Evolutionary conservation across 129 eudicot species (phyloP).

Genomic region (Helianthus tuberosus): DNA sequence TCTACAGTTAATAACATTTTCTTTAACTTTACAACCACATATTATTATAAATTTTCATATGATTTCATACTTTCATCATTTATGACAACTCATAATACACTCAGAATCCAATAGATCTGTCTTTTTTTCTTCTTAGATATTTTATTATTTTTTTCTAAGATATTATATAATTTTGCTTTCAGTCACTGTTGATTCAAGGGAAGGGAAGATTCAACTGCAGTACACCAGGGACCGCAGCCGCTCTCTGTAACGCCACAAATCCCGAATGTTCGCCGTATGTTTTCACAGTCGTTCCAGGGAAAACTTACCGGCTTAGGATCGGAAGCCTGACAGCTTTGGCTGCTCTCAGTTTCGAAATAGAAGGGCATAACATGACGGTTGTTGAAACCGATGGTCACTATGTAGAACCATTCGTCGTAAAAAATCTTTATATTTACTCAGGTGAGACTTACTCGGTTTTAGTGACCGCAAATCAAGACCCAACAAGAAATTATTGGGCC

Average conservation of each 20-base stretch:
- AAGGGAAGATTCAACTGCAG: slow-evolving; percentile 69
- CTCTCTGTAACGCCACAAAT: slow-evolving; percentile 51
- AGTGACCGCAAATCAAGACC: slow-evolving; percentile 69
- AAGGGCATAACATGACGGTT: slow-evolving; percentile 95
- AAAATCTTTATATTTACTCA: slow-evolving; percentile 76
- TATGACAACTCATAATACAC: not conserved
- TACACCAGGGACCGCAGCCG: slow-evolving; percentile 32
- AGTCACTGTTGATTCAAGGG: slow-evolving; percentile 89
- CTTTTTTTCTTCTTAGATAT: not conserved
- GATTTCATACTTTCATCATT: not conserved
- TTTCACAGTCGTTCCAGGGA: slow-evolving; percentile 67
- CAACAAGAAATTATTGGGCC: slow-evolving; percentile 82
- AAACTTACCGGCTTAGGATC: slow-evolving; percentile 79
- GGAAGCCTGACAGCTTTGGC: slow-evolving; percentile 86
- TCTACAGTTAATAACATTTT: not conserved
- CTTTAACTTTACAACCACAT: not conserved
- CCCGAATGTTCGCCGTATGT: slow-evolving; percentile 73
- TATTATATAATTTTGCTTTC: slow-evolving; percentile 20
- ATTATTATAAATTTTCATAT: not conserved
- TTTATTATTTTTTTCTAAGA: not conserved
- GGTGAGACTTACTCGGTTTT: slow-evolving; percentile 93
- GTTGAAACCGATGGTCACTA: slow-evolving; percentile 90
- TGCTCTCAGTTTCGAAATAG: slow-evolving; percentile 84
- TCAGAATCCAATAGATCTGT: not conserved
- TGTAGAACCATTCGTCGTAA: slow-evolving; percentile 76